These are phyloP conservation scores for Clavaria fumosa DNA, from an alignment of 768 basidiomycete species.

Conservation along the genomic window DNA sequence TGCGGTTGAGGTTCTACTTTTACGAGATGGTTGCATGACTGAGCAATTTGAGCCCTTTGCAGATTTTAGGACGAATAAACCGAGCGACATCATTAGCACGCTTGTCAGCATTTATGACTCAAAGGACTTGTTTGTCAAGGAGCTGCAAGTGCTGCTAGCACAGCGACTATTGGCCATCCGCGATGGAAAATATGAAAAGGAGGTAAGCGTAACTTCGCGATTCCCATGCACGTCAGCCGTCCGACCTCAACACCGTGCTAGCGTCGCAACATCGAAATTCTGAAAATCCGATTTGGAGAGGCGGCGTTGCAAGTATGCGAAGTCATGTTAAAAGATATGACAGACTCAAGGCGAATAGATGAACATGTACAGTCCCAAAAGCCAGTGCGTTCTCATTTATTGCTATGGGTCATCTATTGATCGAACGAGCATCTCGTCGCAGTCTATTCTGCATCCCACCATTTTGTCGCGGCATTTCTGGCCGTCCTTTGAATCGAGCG, in stretches of 20 bases:
- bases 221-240: neutral
- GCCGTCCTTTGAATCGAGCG: conserved; percentile 68
- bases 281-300: conserved; percentile 95
- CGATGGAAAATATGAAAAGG: conserved; percentile 64
- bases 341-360: conserved; percentile 83
- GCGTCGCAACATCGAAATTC: conserved; percentile 84
- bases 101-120: conserved; percentile 97
- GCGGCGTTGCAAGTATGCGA: conserved; percentile 87
- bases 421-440: conserved; percentile 1
- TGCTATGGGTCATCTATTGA: neutral
- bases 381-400: conserved; percentile 27
- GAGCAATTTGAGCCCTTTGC: conserved; percentile 6
- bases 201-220: conserved; percentile 22
- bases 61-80: conserved; percentile 88
- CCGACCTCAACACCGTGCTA: conserved; percentile 19
- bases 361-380: conserved; percentile 70
- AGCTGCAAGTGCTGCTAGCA: conserved; percentile 83
- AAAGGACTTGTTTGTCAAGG: conserved; percentile 90
- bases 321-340: conserved; percentile 96
- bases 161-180: conserved; percentile 68
- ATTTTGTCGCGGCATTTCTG: conserved; percentile 93
- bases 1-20: conserved; percentile 19
- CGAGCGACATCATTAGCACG: conserved; percentile 89
- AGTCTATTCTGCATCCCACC: conserved; percentile 72
- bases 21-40: neutral